Base-by-base conservation (phyloP, 2,329 filamentous ascomycete genomes). In the Didymella segeticola region DNA sequence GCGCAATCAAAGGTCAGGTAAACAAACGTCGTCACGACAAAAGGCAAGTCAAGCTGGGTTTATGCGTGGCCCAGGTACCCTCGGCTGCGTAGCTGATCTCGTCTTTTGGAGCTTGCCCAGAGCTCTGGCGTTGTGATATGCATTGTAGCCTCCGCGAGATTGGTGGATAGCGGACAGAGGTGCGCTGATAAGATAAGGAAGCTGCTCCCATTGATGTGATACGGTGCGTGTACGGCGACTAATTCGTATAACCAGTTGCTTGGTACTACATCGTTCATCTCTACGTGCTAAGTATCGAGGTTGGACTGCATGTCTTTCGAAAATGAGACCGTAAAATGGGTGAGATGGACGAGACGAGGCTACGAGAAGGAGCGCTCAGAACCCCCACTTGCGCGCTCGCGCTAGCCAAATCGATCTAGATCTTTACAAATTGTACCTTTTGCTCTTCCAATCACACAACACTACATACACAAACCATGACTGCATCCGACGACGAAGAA, bases 401-500 rank as follows among this genome's bases (percentile, higher is more conserved):
- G 26, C 51, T 57, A 58, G 45, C 45, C 56, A 9, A 30, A 52
- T 42, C 19, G 19, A 47, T 47, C 29, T 39, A 54, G 51, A 49
- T 39, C 41, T 19, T 27, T 22, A 45, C 39, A 54, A 54, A 54
- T 49, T 46, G 51, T 27, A 36, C 34, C 39, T 48, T 36, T 23
- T 43, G 26, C 27, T 34, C 45, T 54, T 39, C 45, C 14, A 54
- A 27, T 29, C 17, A 38, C 14, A 49, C 33, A 25, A 22, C 22
- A 25, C 33, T 8, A 5, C 22, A 19, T 34, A 27, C 39, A 41
- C 22, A n/a, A n/a, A n/a, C n/a, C n/a, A 54, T 54, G 51, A 54
- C 51, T 19, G 51, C 45, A 27, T 70, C 67, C 3, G 67, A 71
- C 50, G 65, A 55, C 48, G 68, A 71, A 52, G 64, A 68, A n/a